Conservation (phyloP, 2,329 filamentous ascomycete species). For the Epichloe typhina region DNA sequence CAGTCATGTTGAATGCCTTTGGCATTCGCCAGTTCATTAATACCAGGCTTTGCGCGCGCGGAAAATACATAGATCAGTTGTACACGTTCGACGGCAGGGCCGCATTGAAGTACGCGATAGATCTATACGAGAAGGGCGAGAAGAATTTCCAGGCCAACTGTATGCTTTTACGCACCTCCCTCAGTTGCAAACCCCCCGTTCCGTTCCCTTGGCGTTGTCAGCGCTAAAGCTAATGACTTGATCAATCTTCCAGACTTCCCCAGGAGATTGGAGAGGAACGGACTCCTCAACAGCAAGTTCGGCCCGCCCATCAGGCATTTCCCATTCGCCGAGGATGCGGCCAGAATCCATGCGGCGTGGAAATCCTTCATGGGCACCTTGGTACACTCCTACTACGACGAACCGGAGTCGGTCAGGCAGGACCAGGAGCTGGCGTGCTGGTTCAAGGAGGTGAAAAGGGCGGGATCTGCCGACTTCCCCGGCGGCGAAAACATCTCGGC, state of each 20-base stretch:
- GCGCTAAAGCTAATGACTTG: constrained; percentile 20
- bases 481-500: constrained; percentile 9
- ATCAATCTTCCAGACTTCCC: constrained; percentile 25
- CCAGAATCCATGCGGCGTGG: constrained; percentile 22
- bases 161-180: background rate
- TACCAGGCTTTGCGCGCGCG: background rate
- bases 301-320: constrained; percentile 27
- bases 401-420: constrained; percentile 15
- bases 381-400: constrained; percentile 30
- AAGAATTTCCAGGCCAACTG: background rate
- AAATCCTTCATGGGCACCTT: constrained; percentile 25
- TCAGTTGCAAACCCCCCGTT: background rate
- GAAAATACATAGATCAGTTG: background rate
- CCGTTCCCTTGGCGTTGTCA: background rate
- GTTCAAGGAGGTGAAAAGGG: constrained; percentile 26
- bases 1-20: constrained; percentile 4
- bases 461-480: constrained; percentile 29
- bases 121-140: background rate
- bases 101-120: background rate
- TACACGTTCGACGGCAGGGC: background rate
- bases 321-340: constrained; percentile 31
- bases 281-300: constrained; percentile 23
- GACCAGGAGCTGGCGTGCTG: constrained; percentile 32
- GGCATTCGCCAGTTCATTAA: background rate
- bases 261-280: constrained; percentile 23